phyloP scores from a whole-genome alignment of 2,329 filamentous ascomycete genomes.

The Stemphylium lycopersici region DNA sequence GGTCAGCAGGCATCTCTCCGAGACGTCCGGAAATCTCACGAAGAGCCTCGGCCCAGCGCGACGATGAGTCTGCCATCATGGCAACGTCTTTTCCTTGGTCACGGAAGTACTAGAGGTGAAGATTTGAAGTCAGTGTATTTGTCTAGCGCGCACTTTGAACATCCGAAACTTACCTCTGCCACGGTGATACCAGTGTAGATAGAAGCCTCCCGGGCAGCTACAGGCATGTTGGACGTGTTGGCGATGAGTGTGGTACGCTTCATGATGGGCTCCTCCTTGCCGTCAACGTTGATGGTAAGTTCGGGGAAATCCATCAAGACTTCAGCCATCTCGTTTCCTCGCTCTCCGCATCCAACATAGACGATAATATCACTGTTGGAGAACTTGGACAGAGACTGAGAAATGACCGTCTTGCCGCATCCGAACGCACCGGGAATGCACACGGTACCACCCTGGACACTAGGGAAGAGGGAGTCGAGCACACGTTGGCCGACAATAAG shows the following conservation, averaged over 20 bases:
- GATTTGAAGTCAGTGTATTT: no score
- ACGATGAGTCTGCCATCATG: conserved; percentile 99
- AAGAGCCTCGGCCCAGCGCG: conserved; percentile 96
- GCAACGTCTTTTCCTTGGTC: conserved; percentile 97
- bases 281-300: conserved; percentile 91
- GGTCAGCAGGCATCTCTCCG: conserved; percentile 99
- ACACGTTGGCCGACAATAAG: conserved; percentile 98
- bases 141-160: no score
- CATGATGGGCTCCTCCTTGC: conserved; percentile 98
- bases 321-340: conserved; percentile 99
- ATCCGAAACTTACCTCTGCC: conserved; percentile 63
- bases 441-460: conserved; percentile 95
- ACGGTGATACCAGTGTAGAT: conserved; percentile 93
- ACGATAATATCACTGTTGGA: conserved; percentile 99
- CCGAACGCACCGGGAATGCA: conserved; percentile 98
- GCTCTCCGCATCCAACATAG: conserved; percentile 90
- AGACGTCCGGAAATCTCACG: conserved; percentile 98
- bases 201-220: conserved; percentile 95
- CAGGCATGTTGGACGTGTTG: conserved; percentile 99
- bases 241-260: conserved; percentile 98
- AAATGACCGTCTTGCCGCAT: conserved; percentile 99
- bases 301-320: conserved; percentile 99
- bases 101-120: conserved; percentile 79
- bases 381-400: conserved; percentile 98
- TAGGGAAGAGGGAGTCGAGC: conserved; percentile 92